Base-by-base conservation (phyloP, 495 filamentous ascomycete genomes). In the Tirmania nivea region DNA sequence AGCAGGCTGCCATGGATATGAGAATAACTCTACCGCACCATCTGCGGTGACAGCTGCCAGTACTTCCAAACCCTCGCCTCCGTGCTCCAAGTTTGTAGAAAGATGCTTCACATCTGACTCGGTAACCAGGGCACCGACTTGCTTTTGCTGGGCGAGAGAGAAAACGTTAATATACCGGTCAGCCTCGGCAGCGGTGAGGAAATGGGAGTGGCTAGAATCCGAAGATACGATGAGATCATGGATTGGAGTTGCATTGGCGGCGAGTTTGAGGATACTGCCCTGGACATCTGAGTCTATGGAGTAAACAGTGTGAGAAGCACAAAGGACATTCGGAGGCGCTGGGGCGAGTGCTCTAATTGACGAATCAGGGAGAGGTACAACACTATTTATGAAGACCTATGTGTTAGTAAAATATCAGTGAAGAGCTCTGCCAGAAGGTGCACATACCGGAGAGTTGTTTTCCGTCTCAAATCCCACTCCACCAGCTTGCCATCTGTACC, bases 401-500 rank as follows among this genome's bases (percentile, higher is more conserved):
- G 16, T 39, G 25, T 48, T 14, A n/a, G 10, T 39, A 34, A 49
- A 20, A 21, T 21, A 6, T 48, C 34, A 51, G 21, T 35, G 34
- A 37, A 48, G 2, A 3, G 25, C 25, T 31, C 25, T 31, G 25
- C 25, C 25, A 31, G 25, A 31, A 31, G 7, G 1, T 31, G 25
- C 5, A 49, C 66, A 52, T 67, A 78, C 76, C 68, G 70, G 49
- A 71, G 57, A 50, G 63, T 69, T 59, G 69, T 65, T 55, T 68
- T 69, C 10, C 69, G 71, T 51, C 59, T 65, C 53, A 78, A 59
- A 62, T 79, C 74, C 76, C 76, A 79, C 59, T 77, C 75, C 10
- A 79, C 70, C 42, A 78, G 66, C 58, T 73, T 79, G 55, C 73
- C 75, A 62, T 79, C 76, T 42, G 69, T 70, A 36, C 76, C 76